Evolutionary conservation across 768 basidiomycete genomes (phyloP), one percentile per base, ranked within the genome.

Genomic region (Leccinum boreale): DNA sequence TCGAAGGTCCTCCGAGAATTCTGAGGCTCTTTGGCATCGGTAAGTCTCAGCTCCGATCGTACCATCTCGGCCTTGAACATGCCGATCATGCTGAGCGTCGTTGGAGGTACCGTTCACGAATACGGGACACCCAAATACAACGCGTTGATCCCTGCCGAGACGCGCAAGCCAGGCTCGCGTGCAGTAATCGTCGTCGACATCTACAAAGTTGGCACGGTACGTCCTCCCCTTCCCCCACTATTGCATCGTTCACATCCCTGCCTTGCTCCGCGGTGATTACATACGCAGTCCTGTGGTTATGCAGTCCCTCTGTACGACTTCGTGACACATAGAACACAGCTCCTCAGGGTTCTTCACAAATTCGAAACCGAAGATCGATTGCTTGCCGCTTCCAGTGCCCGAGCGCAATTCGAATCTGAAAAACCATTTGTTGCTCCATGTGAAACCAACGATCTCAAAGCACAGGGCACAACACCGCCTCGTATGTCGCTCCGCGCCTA

Each of bases 91-190:
- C n/a, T 21, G 54, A 33, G 24, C 26, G 17, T 5, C 39, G 28
- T 17, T 54, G 24, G 53, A 86, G 87, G 85, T 9, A 78, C 77
- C 1, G 80, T 81, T 12, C 74, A 85, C 60, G 86, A 89, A 64
- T 82, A 83, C 61, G 86, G 85, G 4, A 81, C 82, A 2, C 77
- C 80, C 1, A 84, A 85, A 61, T 89, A 85, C 61, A 75, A 85
- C 52, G 68, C 65, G 0, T 75, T 82, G 36, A 75, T 89, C n/a
- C 78, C 82, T 0, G 66, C 73, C 0, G 71, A 73, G 28, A 68
- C 67, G 28, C 79, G 86, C 11, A 75, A 78, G 57, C 75, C 81
- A 6, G 85, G 86, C 19, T 84, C 85, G 1, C 80, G 86, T 28
- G 76, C 85, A 1, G 77, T 79, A 45, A 83, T 89, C 59, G 74